Evolutionary conservation across 1,139 yeast species (phyloP).

Genomic region (Spathaspora jeffriesii): DNA sequence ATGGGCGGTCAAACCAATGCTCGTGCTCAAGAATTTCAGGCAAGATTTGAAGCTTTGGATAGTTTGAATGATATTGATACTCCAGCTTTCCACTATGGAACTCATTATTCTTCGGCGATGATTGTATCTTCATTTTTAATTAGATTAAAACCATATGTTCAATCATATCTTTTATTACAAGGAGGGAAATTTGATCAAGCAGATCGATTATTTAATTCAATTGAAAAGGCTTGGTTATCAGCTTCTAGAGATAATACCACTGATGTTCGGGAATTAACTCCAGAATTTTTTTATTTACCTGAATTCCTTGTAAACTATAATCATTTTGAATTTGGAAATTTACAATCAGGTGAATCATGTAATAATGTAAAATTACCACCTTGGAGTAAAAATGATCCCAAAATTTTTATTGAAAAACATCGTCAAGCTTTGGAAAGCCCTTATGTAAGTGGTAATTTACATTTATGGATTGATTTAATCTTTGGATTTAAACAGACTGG

Average conservation of each 20-base stretch:
- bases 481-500: slow-evolving; percentile 84
- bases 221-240: slow-evolving; percentile 75
- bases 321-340: slow-evolving; percentile 63
- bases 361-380: slow-evolving; percentile 71
- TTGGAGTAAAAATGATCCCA: slow-evolving; percentile 81
- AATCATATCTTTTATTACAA: slow-evolving; percentile 73
- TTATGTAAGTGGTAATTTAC: slow-evolving; percentile 71
- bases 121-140: slow-evolving; percentile 79
- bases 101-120: slow-evolving; percentile 93
- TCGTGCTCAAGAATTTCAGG: slow-evolving; percentile 63
- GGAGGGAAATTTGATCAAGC: slow-evolving; percentile 91
- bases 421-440: slow-evolving; percentile 82
- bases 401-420: slow-evolving; percentile 67
- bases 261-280: slow-evolving; percentile 83
- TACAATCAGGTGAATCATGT: slow-evolving; percentile 62
- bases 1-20: slow-evolving; percentile 80
- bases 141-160: slow-evolving; percentile 75
- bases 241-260: slow-evolving; percentile 79
- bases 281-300: slow-evolving; percentile 81
- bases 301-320: slow-evolving; percentile 70
- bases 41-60: slow-evolving; percentile 66
- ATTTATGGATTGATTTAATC: slow-evolving; percentile 80
- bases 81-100: slow-evolving; percentile 88
- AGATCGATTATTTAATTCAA: slow-evolving; percentile 72
- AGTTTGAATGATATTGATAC: slow-evolving; percentile 53